Evolutionary conservation across 106 monocot species (phyloP).

Genomic region (Dendrobium officinale): DNA sequence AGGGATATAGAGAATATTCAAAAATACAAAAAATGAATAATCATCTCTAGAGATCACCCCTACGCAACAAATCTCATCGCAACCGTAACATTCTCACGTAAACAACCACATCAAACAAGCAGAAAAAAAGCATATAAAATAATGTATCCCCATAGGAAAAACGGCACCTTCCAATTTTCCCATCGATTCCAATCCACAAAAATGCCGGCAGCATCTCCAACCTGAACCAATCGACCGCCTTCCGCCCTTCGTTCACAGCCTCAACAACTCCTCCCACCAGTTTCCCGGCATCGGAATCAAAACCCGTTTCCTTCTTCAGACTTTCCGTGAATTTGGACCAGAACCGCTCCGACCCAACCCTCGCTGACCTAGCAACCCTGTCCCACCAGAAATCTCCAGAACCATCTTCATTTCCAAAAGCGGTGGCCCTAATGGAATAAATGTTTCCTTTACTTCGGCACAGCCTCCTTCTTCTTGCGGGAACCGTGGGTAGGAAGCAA

Average conservation of each 20-base stretch:
- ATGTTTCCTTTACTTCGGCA: not conserved
- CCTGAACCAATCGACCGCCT: conserved; percentile 26
- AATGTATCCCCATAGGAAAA: not conserved
- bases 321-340: conserved; percentile 22
- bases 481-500: not conserved
- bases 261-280: conserved; percentile 15
- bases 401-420: conserved; percentile 23
- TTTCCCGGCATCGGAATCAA: conserved; percentile 30
- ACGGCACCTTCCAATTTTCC: conserved; percentile 72
- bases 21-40: too few species aligned
- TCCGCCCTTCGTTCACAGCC: conserved; percentile 16
- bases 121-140: not conserved
- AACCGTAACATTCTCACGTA: too few species aligned
- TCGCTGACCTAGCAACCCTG: conserved; percentile 30
- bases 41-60: too few species aligned
- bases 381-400: conserved; percentile 33
- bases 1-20: too few species aligned
- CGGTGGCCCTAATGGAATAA: conserved; percentile 16
- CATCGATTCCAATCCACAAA: conserved; percentile 67
- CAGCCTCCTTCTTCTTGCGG: not conserved
- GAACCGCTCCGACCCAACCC: conserved; percentile 43
- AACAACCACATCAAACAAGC: too few species aligned
- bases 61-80: too few species aligned
- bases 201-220: conserved; percentile 28
- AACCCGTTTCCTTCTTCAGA: conserved; percentile 49